Evolutionary conservation across 257 asterid species (phyloP), one percentile per base, ranked within the genome.

Genomic region (Mitragyna speciosa): DNA sequence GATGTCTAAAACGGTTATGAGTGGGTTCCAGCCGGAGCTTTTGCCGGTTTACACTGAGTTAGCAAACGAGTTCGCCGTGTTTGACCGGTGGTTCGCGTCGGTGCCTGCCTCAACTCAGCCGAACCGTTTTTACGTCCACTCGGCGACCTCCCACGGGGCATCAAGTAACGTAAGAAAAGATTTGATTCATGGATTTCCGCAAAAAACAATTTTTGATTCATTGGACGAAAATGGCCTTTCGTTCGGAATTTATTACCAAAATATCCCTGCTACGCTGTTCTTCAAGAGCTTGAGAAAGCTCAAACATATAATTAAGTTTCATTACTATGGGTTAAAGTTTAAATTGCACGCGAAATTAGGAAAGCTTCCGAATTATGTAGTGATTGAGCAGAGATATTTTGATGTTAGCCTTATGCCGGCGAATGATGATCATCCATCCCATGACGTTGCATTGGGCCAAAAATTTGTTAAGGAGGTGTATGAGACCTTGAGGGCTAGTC

Each of bases 41-140:
- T 28, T 95, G 0, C 99, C 97, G 86, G 87, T 93, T 78, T 95
- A 92, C 82, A 78, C 92, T 22, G 90, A 90, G 80, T 78, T 95
- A 72, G 98, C 87, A 10, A 89, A 88, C 81, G 92, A 95, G 83
- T 95, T 95, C 83, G 94, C 92, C 11, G 97, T 95, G 15, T 59
- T 95, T 43, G 98, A 95, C 87, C 88, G 93, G 85, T 95, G 99
- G 99, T 95, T 95, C 49, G 98, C 98, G 1, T 95, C 99, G 54
- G 99, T 93, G 1, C 99, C 99, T 20, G 97, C 99, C 0, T 95
- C 99, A 52, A 95, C 99, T 51, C 98, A 95, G 83, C 98, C 99
- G 67, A 95, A 95, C 78, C 89, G 99, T 78, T 92, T 95, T 85
- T 95, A 95, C 81, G 96, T 95, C 41, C 99, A 95, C 78, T 95